A percentile compares a stretch with the other conserved stretches of the same genome.
Evolutionary conservation across 805 yeast species (phyloP).

Genomic region (Saccharomycopsis sp.): DNA sequence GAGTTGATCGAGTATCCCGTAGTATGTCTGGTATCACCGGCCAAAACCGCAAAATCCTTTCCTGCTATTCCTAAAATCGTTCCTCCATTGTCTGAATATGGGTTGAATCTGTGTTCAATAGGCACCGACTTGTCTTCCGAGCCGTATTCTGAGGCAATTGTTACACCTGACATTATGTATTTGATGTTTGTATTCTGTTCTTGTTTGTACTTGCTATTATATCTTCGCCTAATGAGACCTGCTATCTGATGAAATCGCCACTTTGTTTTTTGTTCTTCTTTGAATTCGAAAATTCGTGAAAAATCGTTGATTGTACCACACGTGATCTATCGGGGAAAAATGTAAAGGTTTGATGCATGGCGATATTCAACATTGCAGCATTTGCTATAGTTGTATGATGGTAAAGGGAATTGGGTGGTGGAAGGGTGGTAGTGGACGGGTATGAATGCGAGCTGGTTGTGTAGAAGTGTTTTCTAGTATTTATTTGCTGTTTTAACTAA

Average conservation of each 20-base stretch:
- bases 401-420: too few relatives aligned
- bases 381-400: too few relatives aligned
- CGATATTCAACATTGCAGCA: background rate
- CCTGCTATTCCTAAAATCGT: slow-evolving; percentile 97
- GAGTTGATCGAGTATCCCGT: slow-evolving; percentile 91
- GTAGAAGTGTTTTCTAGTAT: too few relatives aligned
- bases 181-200: background rate
- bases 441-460: too few relatives aligned
- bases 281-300: background rate
- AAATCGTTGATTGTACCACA: background rate
- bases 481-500: too few relatives aligned
- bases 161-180: slow-evolving; percentile 25
- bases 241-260: background rate
- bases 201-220: background rate
- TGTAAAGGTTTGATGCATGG: background rate
- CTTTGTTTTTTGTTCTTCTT: background rate
- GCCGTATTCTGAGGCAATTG: slow-evolving; percentile 63
- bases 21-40: slow-evolving; percentile 97
- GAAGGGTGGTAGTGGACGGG: too few relatives aligned
- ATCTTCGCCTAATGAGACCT: too few relatives aligned
- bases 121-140: slow-evolving; percentile 50
- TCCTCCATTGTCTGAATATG: slow-evolving; percentile 94
- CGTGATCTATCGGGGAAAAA: background rate
- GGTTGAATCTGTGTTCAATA: slow-evolving; percentile 88
- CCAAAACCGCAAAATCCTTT: slow-evolving; percentile 91